Percentiles rank a stretch among this genome's conserved stretches.
Conservation (phyloP, 108 stramenopile species). For the Aurantiochytrium sp. region DNA sequence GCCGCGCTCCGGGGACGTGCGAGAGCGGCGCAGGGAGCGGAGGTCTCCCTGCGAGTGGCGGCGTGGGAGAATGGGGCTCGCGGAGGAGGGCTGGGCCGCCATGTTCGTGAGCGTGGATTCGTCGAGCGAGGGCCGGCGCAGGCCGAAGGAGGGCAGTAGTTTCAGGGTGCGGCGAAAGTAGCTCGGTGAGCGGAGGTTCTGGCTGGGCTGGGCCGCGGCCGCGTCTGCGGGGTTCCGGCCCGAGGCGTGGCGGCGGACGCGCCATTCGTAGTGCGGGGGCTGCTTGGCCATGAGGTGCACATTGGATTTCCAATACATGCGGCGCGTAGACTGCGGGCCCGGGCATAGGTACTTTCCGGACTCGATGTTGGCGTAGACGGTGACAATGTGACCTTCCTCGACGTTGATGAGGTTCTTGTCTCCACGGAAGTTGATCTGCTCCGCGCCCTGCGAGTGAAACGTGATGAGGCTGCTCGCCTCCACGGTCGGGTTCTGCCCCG, state of each 20-base stretch:
- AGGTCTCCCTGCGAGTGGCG: no score
- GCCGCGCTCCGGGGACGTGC: no score
- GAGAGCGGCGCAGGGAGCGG: no score
- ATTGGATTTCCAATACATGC: not conserved
- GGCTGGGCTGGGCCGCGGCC: not conserved
- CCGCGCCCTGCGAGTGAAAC: conserved; percentile 4
- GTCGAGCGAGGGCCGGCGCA: not conserved
- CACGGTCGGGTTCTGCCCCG: not conserved
- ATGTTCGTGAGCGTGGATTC: not conserved
- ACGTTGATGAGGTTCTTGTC: not conserved
- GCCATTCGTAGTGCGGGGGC: not conserved
- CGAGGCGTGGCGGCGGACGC: not conserved
- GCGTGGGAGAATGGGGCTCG: no score
- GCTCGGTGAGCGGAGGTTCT: not conserved
- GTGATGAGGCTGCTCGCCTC: conserved; percentile 2
- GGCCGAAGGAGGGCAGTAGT: not conserved
- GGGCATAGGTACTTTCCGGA: not conserved
- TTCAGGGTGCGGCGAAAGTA: not conserved
- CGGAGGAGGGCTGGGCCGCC: no score
- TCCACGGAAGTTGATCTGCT: conserved; percentile 25
- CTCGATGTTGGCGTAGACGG: not conserved
- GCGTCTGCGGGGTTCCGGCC: not conserved
- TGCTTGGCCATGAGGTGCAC: not conserved
- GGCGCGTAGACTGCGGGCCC: not conserved
- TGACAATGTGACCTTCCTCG: not conserved